phyloP scores from a whole-genome alignment of 371 early-diverging fungal species.

The Hamiltosporidium tvaerminnensis region DNA sequence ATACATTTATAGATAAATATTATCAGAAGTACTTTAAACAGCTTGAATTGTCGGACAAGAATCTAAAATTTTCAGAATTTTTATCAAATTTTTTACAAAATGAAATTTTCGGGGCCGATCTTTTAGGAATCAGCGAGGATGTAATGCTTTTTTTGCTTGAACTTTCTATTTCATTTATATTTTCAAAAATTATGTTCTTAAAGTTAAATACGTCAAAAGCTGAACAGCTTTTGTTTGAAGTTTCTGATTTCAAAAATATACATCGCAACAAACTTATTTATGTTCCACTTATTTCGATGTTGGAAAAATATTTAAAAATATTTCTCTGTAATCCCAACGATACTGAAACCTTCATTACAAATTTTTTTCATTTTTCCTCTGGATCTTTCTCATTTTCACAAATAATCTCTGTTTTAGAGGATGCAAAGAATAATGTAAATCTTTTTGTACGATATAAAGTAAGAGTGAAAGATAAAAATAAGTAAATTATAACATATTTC shows the following conservation, averaged over 20 bases:
- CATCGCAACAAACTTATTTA: not conserved
- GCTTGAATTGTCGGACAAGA: not conserved
- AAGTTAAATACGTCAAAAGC: not conserved
- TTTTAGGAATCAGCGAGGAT: not conserved
- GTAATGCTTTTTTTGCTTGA: not conserved
- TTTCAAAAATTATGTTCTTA: not conserved
- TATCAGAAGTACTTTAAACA: not conserved
- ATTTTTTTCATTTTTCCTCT: constrained; percentile 30
- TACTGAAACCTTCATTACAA: constrained; percentile 28
- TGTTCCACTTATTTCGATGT: constrained; percentile 12
- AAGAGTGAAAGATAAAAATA: too few species aligned
- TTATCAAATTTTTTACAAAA: not conserved
- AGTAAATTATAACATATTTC: too few species aligned
- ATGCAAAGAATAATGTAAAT: constrained; percentile 1
- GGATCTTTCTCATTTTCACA: constrained; percentile 36
- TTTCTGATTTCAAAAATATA: not conserved
- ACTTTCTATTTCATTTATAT: not conserved
- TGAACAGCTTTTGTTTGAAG: not conserved
- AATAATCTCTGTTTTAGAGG: constrained; percentile 24
- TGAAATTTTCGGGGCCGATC: not conserved
- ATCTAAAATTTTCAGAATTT: not conserved
- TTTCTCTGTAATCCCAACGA: constrained; percentile 26
- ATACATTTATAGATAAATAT: not conserved
- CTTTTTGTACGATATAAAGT: constrained; percentile 1
- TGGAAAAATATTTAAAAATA: constrained; percentile 44